Evolutionary conservation across 495 filamentous ascomycete genomes (phyloP).

Genomic region (Aspergillus campestris): DNA sequence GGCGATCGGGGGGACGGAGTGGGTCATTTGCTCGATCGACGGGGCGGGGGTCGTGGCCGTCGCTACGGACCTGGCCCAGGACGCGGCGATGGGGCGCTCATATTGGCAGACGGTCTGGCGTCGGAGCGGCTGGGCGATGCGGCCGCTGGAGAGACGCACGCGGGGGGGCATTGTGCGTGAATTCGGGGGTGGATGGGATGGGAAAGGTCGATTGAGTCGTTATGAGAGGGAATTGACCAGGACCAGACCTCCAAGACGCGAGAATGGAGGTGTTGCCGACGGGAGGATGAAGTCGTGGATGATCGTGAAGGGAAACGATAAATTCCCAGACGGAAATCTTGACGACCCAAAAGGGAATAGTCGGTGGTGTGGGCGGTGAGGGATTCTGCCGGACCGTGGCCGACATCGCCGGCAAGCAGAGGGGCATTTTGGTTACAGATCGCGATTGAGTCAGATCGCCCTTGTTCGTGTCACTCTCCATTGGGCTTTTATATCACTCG

Average conservation of each 20-base stretch:
- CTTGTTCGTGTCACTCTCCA: neutral
- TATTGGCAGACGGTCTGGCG: constrained; percentile 29
- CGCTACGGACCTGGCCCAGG: constrained; percentile 29
- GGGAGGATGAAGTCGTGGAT: neutral
- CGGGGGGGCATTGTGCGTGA: constrained; percentile 39
- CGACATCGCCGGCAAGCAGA: neutral
- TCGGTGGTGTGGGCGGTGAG: constrained; percentile 10
- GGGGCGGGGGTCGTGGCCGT: constrained; percentile 42
- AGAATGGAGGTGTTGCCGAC: constrained; percentile 5
- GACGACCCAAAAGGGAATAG: constrained; percentile 13
- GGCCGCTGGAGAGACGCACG: constrained; percentile 26
- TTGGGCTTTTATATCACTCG: neutral
- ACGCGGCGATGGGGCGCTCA: constrained; percentile 21
- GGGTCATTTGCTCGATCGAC: constrained; percentile 43
- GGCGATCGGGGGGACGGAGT: constrained; percentile 44
- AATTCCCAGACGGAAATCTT: constrained; percentile 7
- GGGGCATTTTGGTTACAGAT: too few species aligned
- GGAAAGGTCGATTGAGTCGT: constrained; percentile 8
- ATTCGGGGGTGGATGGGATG: neutral
- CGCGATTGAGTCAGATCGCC: too few species aligned
- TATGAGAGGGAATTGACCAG: neutral
- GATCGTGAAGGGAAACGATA: neutral
- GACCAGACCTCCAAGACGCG: neutral
- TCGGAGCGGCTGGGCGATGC: constrained; percentile 21
- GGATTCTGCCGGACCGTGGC: constrained; percentile 14